A percentile compares a stretch with the other conserved stretches of the same genome.
Conservation (phyloP, 805 yeast species). For the Zygoascus tannicola region DNA sequence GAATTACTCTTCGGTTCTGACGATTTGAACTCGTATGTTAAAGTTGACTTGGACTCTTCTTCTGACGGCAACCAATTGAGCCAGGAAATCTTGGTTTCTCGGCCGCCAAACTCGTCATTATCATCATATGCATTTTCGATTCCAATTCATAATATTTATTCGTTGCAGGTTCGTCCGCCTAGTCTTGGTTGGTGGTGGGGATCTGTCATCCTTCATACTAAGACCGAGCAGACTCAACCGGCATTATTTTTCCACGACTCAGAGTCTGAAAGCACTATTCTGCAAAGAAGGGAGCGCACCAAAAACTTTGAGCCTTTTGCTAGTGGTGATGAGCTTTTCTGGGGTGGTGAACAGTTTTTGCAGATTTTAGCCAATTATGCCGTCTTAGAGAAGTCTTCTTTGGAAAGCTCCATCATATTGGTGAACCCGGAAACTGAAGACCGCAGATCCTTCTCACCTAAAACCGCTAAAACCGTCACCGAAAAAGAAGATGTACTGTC, state of each 20-base stretch:
- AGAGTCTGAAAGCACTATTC: constrained; percentile 64
- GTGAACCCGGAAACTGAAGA: constrained; percentile 72
- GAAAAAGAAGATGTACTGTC: constrained; percentile 33
- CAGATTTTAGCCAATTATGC: constrained; percentile 44
- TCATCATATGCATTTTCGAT: constrained; percentile 63
- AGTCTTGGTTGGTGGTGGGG: constrained; percentile 90
- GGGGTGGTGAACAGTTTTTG: constrained; percentile 88
- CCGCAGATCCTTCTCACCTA: constrained; percentile 47
- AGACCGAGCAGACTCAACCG: constrained; percentile 55
- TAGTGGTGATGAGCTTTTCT: constrained; percentile 44
- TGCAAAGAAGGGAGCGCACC: constrained; percentile 49
- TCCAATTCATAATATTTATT: constrained; percentile 51
- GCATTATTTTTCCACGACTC: constrained; percentile 89
- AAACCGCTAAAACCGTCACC: constrained; percentile 23
- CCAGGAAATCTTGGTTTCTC: constrained; percentile 32
- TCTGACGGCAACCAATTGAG: constrained; percentile 7
- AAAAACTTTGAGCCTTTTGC: constrained; percentile 68
- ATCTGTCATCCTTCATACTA: constrained; percentile 64
- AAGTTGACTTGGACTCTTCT: constrained; percentile 39
- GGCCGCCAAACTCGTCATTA: constrained; percentile 44
- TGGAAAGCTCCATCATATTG: constrained; percentile 64
- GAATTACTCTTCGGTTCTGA: constrained; percentile 34
- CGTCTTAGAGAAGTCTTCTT: constrained; percentile 55
- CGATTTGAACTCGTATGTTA: constrained; percentile 39
- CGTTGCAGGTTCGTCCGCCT: constrained; percentile 78